phyloP scores from a whole-genome alignment of 805 yeast genomes.

The Pichia sporocuriosa region DNA sequence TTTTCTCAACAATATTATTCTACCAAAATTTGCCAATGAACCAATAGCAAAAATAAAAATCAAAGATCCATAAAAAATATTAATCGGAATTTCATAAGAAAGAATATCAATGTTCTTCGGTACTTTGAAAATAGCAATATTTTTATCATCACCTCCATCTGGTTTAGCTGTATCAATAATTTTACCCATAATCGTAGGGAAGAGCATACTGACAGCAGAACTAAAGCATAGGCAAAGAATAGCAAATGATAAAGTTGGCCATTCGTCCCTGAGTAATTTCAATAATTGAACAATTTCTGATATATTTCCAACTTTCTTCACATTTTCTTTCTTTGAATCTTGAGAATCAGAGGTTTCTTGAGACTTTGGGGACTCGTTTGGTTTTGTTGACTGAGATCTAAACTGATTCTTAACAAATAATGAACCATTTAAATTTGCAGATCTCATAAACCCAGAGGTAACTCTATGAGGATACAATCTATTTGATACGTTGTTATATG shows the following conservation, averaged over 20 bases:
- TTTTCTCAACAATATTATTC: slow-evolving; percentile 66
- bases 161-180: slow-evolving; percentile 64
- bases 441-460: no score
- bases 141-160: slow-evolving; percentile 18
- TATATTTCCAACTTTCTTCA: slow-evolving; percentile 20
- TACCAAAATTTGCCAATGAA: slow-evolving; percentile 70
- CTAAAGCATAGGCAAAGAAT: slow-evolving; percentile 57
- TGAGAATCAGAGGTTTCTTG: slow-evolving; percentile 1
- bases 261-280: slow-evolving; percentile 51
- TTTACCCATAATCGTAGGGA: slow-evolving; percentile 82
- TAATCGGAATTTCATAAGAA: slow-evolving; percentile 50
- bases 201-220: slow-evolving; percentile 71
- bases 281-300: slow-evolving; percentile 43
- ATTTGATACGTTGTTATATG: no score
- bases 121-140: slow-evolving; percentile 6
- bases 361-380: no score
- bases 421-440: no score
- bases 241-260: slow-evolving; percentile 51
- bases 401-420: no score
- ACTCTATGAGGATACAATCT: no score
- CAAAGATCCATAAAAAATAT: slow-evolving; percentile 57
- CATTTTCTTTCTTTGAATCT: neutral
- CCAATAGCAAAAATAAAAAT: slow-evolving; percentile 64
- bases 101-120: slow-evolving; percentile 20
- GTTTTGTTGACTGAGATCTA: no score